Evolutionary conservation across 768 basidiomycete genomes (phyloP).

Genomic region (Mrakia hoshinonis): DNA sequence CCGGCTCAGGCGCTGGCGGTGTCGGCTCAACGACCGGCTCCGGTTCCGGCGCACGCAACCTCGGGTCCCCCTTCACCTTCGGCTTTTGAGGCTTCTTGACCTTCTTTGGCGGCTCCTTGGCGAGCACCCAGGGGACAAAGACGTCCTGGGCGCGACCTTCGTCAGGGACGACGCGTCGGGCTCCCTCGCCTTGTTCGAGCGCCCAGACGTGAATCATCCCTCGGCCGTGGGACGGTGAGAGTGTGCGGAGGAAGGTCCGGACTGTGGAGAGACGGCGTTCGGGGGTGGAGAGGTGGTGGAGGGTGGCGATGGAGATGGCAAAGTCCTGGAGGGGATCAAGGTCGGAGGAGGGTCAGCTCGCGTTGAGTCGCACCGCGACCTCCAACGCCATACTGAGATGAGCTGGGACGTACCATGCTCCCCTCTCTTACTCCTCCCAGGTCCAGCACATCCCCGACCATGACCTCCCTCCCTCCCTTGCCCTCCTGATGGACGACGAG

Average conservation of each 20-base stretch:
- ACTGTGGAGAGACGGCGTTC: conserved; percentile 64
- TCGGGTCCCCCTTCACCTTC: conserved; percentile 1
- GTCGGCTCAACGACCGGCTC: not conserved
- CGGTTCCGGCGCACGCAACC: not conserved
- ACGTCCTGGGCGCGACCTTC: conserved; percentile 58
- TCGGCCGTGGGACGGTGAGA: conserved; percentile 63
- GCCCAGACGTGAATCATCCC: conserved; percentile 95
- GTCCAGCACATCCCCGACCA: conserved; percentile 12
- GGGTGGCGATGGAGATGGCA: conserved; percentile 92
- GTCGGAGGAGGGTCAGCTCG: conserved; percentile 56
- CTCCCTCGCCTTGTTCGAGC: conserved; percentile 76
- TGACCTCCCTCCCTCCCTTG: conserved; percentile 22
- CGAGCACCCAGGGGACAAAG: conserved; percentile 77
- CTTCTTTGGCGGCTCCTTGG: conserved; percentile 37
- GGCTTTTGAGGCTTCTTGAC: conserved; percentile 3
- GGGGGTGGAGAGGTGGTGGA: conserved; percentile 84
- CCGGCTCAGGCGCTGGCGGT: not conserved
- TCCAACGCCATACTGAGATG: conserved; percentile 47
- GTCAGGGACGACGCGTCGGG: conserved; percentile 36
- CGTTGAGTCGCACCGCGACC: conserved; percentile 54
- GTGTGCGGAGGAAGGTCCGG: conserved; percentile 42
- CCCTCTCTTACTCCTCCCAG: conserved; percentile 22
- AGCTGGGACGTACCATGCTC: conserved; percentile 18
- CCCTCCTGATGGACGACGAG: not conserved
- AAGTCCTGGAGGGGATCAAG: conserved; percentile 65